Evolutionary conservation across 1,284 basidiomycete genomes (phyloP), one percentile per base, ranked within the genome.

Genomic region (Caloboletus firmus): DNA sequence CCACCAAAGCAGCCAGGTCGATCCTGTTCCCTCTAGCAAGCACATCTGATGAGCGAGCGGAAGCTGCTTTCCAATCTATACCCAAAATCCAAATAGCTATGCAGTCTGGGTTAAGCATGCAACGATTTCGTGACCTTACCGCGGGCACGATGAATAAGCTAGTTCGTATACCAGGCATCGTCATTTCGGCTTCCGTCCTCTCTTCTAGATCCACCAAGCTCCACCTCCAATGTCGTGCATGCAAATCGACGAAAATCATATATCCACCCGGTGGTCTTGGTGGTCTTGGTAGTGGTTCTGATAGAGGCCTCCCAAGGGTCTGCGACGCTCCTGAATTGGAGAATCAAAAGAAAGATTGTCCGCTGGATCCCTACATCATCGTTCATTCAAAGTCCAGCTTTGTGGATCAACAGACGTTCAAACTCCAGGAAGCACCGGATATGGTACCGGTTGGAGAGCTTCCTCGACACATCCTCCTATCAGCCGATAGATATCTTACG

Each of bases 401-500:
- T 70, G 89, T 96, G 28, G 97, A 99, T 70, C 93, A 95, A 64
- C 97, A 99, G 74, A 92, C 87, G 8, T 81, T 99, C 64, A 99
- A 99, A 72, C 81, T 99, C 15, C 97, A 99, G 72, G 97, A 99
- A 74, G 95, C 96, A 8, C 97, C 97, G 0, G 97, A 99, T 71
- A 98, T 98, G 94, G 97, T 99, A 0, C 97, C 97, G 3, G 95
- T 99, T 22, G 97, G 97, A 78, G 97, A 99, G 69, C 79, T 99
- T 44, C 97, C 97, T 5, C 78, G 95, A 40, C 97, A 99, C 72
- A 95, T 99, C 81, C 82, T 98, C 51, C 79, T 99, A 26, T 95
- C 92, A 35, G 87, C 87, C 12, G 97, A 99, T 72, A 79, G 94
- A 69, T 89, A 93, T 67, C 76, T 97, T 47, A 93, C 94, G 1